phyloP scores from a whole-genome alignment of 495 filamentous ascomycete species.

The Hypomontagnella monticulosa region DNA sequence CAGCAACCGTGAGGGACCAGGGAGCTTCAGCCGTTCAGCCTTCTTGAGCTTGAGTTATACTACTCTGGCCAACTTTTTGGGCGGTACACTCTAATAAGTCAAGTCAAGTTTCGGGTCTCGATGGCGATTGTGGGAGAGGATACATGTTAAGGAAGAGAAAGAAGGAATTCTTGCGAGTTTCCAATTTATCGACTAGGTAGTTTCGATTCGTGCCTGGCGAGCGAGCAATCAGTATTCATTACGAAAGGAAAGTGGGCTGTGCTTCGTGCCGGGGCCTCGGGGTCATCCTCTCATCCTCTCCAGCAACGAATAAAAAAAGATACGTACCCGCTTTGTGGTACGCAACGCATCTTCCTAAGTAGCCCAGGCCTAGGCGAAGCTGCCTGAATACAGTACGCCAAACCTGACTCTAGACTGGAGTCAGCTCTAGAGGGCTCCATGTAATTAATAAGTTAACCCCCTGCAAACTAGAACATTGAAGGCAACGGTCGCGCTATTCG shows the following conservation, averaged over 20 bases:
- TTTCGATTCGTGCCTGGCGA: slow-evolving; percentile 42
- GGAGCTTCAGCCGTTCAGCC: slow-evolving; percentile 21
- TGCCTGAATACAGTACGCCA: background rate
- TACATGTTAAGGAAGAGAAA: slow-evolving; percentile 10
- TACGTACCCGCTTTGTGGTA: slow-evolving; percentile 6
- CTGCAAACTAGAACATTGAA: background rate
- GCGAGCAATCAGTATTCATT: slow-evolving; percentile 31
- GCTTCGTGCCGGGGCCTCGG: slow-evolving; percentile 33
- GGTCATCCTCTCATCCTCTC: slow-evolving; percentile 16
- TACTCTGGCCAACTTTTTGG: background rate
- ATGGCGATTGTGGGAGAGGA: slow-evolving; percentile 13
- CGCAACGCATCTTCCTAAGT: background rate
- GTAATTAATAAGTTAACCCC: too few relatives aligned
- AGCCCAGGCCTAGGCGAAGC: too few relatives aligned
- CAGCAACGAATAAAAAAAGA: background rate
- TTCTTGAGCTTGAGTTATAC: slow-evolving; percentile 12
- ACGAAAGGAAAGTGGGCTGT: slow-evolving; percentile 43
- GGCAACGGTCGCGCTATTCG: background rate
- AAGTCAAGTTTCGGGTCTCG: slow-evolving; percentile 3
- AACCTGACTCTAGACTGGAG: background rate
- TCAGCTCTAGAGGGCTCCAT: too few relatives aligned
- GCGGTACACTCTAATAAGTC: slow-evolving; percentile 11
- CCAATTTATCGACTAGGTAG: slow-evolving; percentile 33
- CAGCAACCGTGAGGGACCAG: slow-evolving; percentile 27
- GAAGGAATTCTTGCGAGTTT: slow-evolving; percentile 26